These are phyloP conservation scores for Larix kaempferi DNA, from an alignment of 75 land plant genomes.

Conservation along the genomic window DNA sequence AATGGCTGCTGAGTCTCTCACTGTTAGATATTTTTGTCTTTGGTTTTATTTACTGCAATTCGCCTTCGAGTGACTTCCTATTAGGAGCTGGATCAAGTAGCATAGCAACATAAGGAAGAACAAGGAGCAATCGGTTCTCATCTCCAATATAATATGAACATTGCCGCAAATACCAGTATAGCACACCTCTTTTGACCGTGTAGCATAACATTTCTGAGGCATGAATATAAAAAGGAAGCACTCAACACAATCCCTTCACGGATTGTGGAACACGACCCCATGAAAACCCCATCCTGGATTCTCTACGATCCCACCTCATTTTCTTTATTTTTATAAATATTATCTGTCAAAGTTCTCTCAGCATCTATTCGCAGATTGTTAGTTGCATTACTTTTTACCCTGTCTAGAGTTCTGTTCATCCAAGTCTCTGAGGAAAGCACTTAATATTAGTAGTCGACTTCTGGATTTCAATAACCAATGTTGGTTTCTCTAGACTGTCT, in stretches of 20 bases:
- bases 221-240: conserved; percentile 89
- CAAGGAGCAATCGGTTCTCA: conserved; percentile 88
- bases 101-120: conserved; percentile 90
- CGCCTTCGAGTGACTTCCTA: too few species aligned
- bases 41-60: too few species aligned
- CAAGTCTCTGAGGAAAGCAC: conserved; percentile 38
- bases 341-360: neutral
- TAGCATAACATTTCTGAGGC: conserved; percentile 90
- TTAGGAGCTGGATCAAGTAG: conserved; percentile 91
- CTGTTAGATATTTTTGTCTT: too few species aligned
- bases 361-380: neutral
- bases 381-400: neutral
- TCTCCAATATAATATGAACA: conserved; percentile 81
- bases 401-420: conserved; percentile 21
- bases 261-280: neutral
- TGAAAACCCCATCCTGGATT: neutral
- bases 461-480: conserved; percentile 17
- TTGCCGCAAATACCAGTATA: conserved; percentile 62
- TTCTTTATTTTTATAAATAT: conserved; percentile 3
- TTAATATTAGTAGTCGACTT: conserved; percentile 46
- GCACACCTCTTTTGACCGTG: conserved; percentile 81
- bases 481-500: conserved; percentile 17
- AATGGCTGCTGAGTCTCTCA: too few species aligned
- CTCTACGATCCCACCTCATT: conserved; percentile 6
- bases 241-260: conserved; percentile 83